Base-by-base conservation (phyloP, 352 stramenopile species). In the Pythium aphanidermatum region DNA sequence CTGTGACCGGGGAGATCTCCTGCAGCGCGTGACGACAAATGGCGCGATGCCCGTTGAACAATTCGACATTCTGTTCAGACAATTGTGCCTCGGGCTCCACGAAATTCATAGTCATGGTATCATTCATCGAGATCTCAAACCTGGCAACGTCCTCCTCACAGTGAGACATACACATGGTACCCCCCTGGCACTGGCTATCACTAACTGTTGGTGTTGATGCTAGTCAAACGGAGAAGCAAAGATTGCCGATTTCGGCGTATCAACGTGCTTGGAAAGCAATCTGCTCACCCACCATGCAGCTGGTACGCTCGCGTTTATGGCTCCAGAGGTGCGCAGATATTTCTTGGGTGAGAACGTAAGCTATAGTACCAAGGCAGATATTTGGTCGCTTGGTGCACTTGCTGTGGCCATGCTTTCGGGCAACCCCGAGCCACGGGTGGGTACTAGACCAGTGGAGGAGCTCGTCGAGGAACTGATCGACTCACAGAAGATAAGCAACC, bases 171-270 rank as follows among this genome's bases (percentile, higher is more conserved):
- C n/a, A n/a, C n/a, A n/a, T n/a, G n/a, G n/a, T n/a, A n/a, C n/a
- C n/a, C n/a, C n/a, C n/a, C n/a, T n/a, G n/a, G n/a, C n/a, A n/a
- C n/a, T n/a, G n/a, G n/a, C 37, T 26, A 48, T 33, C 21, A 38
- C 39, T 45, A 11, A 34, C 9, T 25, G 16, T 36, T 40, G 35
- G 30, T 51, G 13, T 33, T 2, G 2, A 52, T 13, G 49, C 3
- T 42, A 91, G 79, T 79, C 55, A 16, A 73, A 88, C 8, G 71
- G 74, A 6, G 48, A 72, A 10, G 71, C 62, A 23, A 92, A 92
- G 55, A 86, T 90, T 11, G 77, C 80, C 0, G 80, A 92, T 38
- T 92, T 92, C 49, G 80, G 77, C n/a, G 80, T 92, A 13, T 92
- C 80, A 2, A 92, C 75, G 3, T 80, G 73, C 26, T 58, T 92